Percentiles rank a stretch among this genome's conserved stretches.
phyloP scores from a whole-genome alignment of 1,139 yeast genomes.

The Yamadazyma dendronema region DNA sequence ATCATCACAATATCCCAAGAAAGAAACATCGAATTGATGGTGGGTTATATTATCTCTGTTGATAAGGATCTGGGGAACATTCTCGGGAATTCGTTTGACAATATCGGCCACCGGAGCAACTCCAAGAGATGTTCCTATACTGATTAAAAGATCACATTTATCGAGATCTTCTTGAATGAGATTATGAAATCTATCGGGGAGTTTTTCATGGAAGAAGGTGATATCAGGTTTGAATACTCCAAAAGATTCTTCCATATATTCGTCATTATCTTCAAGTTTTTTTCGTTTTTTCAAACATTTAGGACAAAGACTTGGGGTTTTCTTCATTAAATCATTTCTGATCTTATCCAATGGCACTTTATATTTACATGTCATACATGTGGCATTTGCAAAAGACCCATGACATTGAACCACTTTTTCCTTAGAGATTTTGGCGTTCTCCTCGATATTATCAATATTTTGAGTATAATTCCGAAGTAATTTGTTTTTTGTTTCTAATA shows the following conservation, averaged over 20 bases:
- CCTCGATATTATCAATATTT: conserved; percentile 89
- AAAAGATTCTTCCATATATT: conserved; percentile 41
- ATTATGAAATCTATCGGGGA: conserved; percentile 74
- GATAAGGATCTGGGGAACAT: conserved; percentile 80
- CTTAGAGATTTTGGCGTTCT: conserved; percentile 70
- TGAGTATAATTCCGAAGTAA: conserved; percentile 88
- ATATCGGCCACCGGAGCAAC: conserved; percentile 97
- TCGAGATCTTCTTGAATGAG: conserved; percentile 56
- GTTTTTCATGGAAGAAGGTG: conserved; percentile 88
- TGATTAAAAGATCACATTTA: conserved; percentile 76
- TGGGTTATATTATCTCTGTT: conserved; percentile 80
- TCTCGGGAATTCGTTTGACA: conserved; percentile 66
- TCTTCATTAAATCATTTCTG: conserved; percentile 57
- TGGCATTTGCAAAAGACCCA: conserved; percentile 91
- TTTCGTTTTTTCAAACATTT: conserved; percentile 53
- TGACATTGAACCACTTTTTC: conserved; percentile 89
- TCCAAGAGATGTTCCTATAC: conserved; percentile 91
- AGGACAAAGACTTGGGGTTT: conserved; percentile 72
- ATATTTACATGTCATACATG: conserved; percentile 77
- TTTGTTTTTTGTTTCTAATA: conserved; percentile 75
- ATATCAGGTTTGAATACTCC: conserved; percentile 97
- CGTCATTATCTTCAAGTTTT: conserved; percentile 25
- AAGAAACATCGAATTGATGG: conserved; percentile 74
- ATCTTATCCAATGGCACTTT: conserved; percentile 67
- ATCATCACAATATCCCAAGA: conserved; percentile 87